Evolutionary conservation across 352 stramenopile species (phyloP), one percentile per base, ranked within the genome.

Genomic region (Phytopythium cucurbitacearum): DNA sequence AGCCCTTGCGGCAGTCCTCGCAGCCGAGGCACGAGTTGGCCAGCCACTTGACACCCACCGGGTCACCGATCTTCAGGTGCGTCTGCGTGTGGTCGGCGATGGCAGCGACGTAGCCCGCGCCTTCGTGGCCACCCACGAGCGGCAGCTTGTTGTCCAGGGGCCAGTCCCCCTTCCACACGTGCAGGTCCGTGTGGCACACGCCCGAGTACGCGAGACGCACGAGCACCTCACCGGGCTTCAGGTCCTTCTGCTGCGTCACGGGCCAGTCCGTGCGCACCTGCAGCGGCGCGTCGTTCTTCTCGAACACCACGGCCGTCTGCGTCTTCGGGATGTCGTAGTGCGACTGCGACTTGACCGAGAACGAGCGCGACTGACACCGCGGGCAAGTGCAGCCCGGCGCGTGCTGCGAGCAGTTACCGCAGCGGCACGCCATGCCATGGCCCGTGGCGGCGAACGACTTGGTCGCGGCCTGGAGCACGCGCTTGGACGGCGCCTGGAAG

Each of bases 101-200:
- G 9, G 74, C 74, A 13, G 72, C 72, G 3, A 83, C 57, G 54
- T 80, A 83, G 5, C 72, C 72, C 3, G 69, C 60, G 33, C 72
- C 72, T 71, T 87, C 76, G 55, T 87, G 76, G 42, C 76, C 76
- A 43, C 72, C 73, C 5, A 87, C 64, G 45, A 81, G 63, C 4
- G 76, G 73, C 42, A 77, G 53, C 41, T 69, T 59, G 56, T 68
- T 69, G 21, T 54, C 51, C 5, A 71, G 35, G 35, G 72, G 69
- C 42, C 71, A 64, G 38, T 65, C 47, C 15, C 72, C 69, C 37
- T 64, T 42, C 71, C 71, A 80, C 1, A 82, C 62, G 28, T 71
- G 71, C 44, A 79, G 50, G 44, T 80, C 73, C 13, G 73, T 78
- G 51, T 76, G 69, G 40, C 73, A 84, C 9, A 84, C 73, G 33